Evolutionary conservation across 2,329 filamentous ascomycete genomes (phyloP).

Genomic region (Corinectria fuckeliana): DNA sequence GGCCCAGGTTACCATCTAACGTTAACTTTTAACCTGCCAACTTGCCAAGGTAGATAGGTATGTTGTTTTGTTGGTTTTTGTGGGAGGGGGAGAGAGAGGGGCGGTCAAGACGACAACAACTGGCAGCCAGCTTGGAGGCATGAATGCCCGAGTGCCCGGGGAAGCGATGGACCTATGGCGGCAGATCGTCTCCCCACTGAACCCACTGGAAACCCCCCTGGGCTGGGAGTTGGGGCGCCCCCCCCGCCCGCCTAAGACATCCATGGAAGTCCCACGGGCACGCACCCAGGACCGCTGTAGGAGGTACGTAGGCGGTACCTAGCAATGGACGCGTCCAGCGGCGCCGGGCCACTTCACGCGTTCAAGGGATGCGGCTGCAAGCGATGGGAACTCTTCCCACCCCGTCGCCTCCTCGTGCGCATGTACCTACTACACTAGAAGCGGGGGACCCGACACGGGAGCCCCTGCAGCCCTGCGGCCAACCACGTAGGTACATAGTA

Average conservation of each 20-base stretch:
- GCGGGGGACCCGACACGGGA: not conserved
- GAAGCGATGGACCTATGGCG: too few species aligned
- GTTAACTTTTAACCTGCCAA: too few species aligned
- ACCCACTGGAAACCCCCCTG: not conserved
- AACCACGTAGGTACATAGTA: too few species aligned
- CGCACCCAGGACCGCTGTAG: not conserved
- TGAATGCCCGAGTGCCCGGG: too few species aligned
- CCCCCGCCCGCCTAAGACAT: conserved; percentile 14
- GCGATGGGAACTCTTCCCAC: not conserved
- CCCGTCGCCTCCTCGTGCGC: not conserved
- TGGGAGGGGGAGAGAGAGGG: too few species aligned
- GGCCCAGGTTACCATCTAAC: conserved; percentile 16
- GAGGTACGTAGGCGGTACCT: too few species aligned
- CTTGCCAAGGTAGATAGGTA: too few species aligned
- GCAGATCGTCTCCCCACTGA: not conserved
- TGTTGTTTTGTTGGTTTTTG: conserved; percentile 12
- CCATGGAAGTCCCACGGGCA: not conserved
- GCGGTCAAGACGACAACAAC: conserved; percentile 15
- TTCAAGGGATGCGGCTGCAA: not conserved
- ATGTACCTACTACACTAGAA: not conserved
- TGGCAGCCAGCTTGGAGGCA: not conserved
- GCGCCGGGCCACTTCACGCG: too few species aligned
- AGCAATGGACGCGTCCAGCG: not conserved
- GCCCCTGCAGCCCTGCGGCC: conserved; percentile 6
- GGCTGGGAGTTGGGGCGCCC: conserved; percentile 1